Conservation (phyloP, 192 early-diverging fungal species). For the Coemansia sp. region DNA sequence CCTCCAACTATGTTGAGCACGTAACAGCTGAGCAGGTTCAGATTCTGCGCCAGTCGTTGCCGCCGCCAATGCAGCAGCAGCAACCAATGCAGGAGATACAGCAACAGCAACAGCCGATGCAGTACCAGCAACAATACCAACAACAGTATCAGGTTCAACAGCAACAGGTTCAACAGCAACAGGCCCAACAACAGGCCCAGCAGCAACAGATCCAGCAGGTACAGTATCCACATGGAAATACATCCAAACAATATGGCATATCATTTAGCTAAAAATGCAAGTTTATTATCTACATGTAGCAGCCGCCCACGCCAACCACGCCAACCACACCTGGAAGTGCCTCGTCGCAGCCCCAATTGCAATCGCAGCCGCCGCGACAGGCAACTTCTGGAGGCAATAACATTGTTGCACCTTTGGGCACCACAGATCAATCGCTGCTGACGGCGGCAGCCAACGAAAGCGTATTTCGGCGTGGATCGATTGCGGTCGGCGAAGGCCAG, state of each 20-base stretch:
- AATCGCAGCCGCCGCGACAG: slow-evolving; percentile 8
- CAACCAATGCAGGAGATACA: slow-evolving; percentile 32
- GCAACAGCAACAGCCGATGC: slow-evolving; percentile 14
- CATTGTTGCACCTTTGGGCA: slow-evolving; percentile 6
- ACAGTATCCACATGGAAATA: too few species aligned
- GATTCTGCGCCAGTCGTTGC: slow-evolving; percentile 37
- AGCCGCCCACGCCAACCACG: slow-evolving; percentile 30
- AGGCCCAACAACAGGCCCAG: neutral
- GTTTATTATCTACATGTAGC: slow-evolving; percentile 10
- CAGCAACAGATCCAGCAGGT: neutral
- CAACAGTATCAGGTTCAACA: neutral
- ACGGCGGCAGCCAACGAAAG: slow-evolving; percentile 51
- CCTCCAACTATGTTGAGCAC: slow-evolving; percentile 77
- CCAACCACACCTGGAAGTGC: slow-evolving; percentile 12
- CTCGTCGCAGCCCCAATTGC: slow-evolving; percentile 13
- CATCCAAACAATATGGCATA: too few species aligned
- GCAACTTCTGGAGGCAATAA: neutral
- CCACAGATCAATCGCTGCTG: slow-evolving; percentile 41
- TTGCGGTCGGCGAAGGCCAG: slow-evolving; percentile 49
- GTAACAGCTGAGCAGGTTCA: slow-evolving; percentile 59
- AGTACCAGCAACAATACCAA: slow-evolving; percentile 3
- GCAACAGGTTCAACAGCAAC: slow-evolving; percentile 1
- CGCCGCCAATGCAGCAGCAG: slow-evolving; percentile 14
- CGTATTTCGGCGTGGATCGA: slow-evolving; percentile 56
- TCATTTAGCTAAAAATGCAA: neutral